phyloP scores from a whole-genome alignment of 306 rosid genomes.

The Acacia crassicarpa region DNA sequence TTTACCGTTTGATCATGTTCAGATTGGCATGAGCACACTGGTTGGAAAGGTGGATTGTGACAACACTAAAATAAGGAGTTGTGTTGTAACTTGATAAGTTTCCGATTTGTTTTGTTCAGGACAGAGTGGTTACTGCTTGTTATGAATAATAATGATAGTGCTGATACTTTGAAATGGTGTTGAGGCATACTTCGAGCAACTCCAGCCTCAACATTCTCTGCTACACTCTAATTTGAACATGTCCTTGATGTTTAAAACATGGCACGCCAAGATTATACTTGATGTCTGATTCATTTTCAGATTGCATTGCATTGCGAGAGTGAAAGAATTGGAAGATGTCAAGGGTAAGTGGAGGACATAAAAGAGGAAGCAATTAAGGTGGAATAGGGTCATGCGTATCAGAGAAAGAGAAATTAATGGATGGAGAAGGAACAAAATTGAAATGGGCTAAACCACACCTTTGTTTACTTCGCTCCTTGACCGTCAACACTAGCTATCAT shows the following conservation, averaged over 20 bases:
- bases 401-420: neutral
- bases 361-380: neutral
- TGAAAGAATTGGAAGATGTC: no score
- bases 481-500: no score
- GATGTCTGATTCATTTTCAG: neutral
- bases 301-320: neutral
- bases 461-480: no score
- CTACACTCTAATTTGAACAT: neutral
- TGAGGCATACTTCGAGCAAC: slow-evolving; percentile 22
- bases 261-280: neutral
- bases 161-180: slow-evolving; percentile 16
- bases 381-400: neutral
- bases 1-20: neutral
- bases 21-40: neutral
- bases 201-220: slow-evolving; percentile 21
- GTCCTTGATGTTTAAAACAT: neutral
- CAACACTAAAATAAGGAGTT: neutral
- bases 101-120: neutral
- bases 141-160: neutral
- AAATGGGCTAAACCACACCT: neutral
- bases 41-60: slow-evolving; percentile 16
- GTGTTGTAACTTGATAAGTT: neutral
- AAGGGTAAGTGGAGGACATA: neutral
- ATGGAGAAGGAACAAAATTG: neutral
- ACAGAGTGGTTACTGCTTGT: neutral